Percentiles rank a stretch among this genome's conserved stretches.
phyloP scores from a whole-genome alignment of 164 flowering plant species.

The Vitis cinerea region DNA sequence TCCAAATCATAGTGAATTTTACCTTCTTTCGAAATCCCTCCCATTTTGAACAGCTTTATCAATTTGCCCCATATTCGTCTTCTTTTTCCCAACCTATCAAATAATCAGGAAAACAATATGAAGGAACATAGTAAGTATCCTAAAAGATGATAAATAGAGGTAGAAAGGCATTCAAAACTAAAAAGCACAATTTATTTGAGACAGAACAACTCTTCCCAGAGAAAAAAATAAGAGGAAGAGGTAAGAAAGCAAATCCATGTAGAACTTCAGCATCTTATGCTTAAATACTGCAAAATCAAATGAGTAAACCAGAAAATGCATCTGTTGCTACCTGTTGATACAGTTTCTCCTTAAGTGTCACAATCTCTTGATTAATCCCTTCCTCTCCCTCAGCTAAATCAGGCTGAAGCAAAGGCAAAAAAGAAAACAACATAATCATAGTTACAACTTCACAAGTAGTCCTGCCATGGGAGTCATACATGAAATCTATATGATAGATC shows the following conservation, averaged over 20 bases:
- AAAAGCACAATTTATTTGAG: background rate
- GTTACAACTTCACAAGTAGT: background rate
- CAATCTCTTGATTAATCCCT: slow-evolving; percentile 26
- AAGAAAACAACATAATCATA: background rate
- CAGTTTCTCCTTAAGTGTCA: slow-evolving; percentile 28
- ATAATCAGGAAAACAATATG: background rate
- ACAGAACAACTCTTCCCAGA: no score
- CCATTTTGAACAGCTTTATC: slow-evolving; percentile 24
- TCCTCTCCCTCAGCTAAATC: slow-evolving; percentile 43
- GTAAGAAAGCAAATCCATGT: background rate
- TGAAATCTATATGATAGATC: background rate
- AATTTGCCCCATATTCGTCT: slow-evolving; percentile 26
- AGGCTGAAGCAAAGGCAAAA: slow-evolving; percentile 27
- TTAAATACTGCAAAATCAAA: background rate
- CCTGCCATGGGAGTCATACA: background rate
- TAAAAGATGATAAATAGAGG: background rate
- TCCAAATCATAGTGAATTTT: background rate
- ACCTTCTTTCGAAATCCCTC: slow-evolving; percentile 27
- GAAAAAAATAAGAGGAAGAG: background rate
- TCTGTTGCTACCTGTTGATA: slow-evolving; percentile 25
- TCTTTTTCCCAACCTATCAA: slow-evolving; percentile 26
- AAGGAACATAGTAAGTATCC: background rate
- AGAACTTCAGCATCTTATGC: background rate
- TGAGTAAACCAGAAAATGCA: background rate
- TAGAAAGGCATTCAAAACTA: background rate